Percentiles rank a stretch among this genome's conserved stretches.
Conservation (phyloP, 345 rosid species). For the Lepidium sativum region DNA sequence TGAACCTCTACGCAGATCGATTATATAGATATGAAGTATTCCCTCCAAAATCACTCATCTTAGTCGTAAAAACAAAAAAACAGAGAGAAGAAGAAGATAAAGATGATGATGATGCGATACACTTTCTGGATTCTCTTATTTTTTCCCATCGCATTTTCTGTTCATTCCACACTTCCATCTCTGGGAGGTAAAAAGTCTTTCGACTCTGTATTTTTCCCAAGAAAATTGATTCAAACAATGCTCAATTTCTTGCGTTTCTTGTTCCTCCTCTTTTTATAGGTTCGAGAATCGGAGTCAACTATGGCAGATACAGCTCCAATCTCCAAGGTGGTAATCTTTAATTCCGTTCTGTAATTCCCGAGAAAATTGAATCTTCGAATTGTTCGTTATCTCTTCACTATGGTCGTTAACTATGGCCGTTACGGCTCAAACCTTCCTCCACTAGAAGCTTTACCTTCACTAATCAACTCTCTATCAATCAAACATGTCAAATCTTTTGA, state of each 20-base stretch:
- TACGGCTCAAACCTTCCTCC: slow-evolving; percentile 24
- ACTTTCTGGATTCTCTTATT: background rate
- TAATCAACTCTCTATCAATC: slow-evolving; percentile 18
- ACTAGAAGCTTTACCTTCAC: slow-evolving; percentile 10
- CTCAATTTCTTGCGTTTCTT: background rate
- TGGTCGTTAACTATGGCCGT: slow-evolving; percentile 24
- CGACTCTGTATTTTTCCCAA: background rate
- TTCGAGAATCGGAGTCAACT: slow-evolving; percentile 6
- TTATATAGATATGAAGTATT: slow-evolving; percentile 1
- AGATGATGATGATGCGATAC: background rate
- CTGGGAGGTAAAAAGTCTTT: background rate
- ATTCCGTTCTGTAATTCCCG: background rate
- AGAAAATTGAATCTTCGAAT: background rate
- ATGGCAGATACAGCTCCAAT: slow-evolving; percentile 12
- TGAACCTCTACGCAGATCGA: background rate
- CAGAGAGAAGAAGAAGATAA: background rate
- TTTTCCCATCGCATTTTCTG: background rate
- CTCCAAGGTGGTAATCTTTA: slow-evolving; percentile 3
- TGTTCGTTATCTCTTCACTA: background rate
- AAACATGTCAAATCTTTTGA: slow-evolving; percentile 29
- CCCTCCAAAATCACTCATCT: slow-evolving; percentile 15
- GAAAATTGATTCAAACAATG: background rate
- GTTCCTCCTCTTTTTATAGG: slow-evolving; percentile 7
- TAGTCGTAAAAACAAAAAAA: background rate
- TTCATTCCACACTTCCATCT: background rate